Conservation (phyloP, 2,329 filamentous ascomycete genomes). For the Leptographium galeiforme region DNA sequence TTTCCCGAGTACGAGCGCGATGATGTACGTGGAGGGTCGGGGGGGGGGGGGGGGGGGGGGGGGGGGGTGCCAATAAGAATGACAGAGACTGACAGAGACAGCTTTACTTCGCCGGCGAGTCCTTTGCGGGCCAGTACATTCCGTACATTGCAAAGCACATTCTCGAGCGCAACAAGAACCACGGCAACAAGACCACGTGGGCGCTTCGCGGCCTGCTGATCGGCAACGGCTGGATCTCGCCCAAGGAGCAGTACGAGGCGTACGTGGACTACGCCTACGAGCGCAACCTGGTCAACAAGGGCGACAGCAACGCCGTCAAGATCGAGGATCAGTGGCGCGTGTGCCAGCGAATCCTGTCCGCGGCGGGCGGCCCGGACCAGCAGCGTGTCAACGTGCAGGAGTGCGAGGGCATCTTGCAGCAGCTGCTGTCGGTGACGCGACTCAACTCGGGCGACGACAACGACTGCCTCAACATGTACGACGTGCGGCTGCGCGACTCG, state of each 20-base stretch:
- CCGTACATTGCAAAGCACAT: conserved; percentile 93
- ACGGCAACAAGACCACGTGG: conserved; percentile 44
- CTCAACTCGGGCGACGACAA: conserved; percentile 33
- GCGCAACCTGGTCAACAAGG: conserved; percentile 56
- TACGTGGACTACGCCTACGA: conserved; percentile 76
- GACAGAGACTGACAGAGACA: conserved; percentile 21
- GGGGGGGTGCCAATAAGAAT: too few relatives aligned
- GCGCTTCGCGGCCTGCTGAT: conserved; percentile 76
- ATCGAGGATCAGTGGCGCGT: conserved; percentile 56
- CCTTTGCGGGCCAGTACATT: conserved; percentile 92
- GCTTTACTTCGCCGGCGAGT: conserved; percentile 93
- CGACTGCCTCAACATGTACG: conserved; percentile 90
- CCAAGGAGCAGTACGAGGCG: conserved; percentile 74
- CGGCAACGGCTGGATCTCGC: conserved; percentile 95
- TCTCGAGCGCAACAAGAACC: conserved; percentile 68
- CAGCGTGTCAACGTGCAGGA: conserved; percentile 51
- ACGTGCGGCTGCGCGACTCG: conserved; percentile 70
- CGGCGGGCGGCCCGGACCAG: conserved; percentile 17
- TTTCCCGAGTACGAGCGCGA: conserved; percentile 88
- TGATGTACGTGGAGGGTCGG: conserved; percentile 50
- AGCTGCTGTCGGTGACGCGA: conserved; percentile 54
- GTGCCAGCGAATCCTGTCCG: conserved; percentile 51
- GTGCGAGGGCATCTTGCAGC: conserved; percentile 67
- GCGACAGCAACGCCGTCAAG: conserved; percentile 46
- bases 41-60: too few relatives aligned